Base-by-base conservation (phyloP, 352 stramenopile genomes). In the Globisporangium viniferum region DNA sequence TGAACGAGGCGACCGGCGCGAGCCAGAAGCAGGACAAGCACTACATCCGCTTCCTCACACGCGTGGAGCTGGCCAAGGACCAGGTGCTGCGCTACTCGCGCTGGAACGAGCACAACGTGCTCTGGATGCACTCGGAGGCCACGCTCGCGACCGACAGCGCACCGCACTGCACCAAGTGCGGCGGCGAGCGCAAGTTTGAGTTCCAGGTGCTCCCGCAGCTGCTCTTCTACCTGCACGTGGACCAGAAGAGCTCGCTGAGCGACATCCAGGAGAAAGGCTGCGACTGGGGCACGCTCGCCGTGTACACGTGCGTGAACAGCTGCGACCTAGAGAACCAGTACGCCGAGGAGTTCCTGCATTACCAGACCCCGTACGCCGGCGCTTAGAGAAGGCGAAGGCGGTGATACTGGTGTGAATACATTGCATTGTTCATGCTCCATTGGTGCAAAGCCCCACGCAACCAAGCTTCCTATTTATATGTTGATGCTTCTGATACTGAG, bases 151-250 rank as follows among this genome's bases (percentile, higher is more conserved):
- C 54, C 4, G 71, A 74, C 22, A 64, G 68, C 14, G 80, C 96
- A 20, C 92, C 90, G 6, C 55, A 74, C 22, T 98, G 95, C 68
- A 46, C 82, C 35, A 81, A 79, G 14, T 98, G 95, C 71, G 89
- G 92, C 31, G 76, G 78, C 29, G 66, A 73, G 31, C 90, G 95
- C 29, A 82, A 89, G 63, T 98, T 98, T 68, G 95, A 98, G 80
- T 98, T 98, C 69, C 95, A 98, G 72, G 83, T 98, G 68, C 83
- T 98, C 67, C 95, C 95, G 0, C 95, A 98, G 80, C 88, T 98
- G 55, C 68, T 98, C 0, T 96, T 97, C 73, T 98, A 97, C 71
- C 70, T 98, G 44, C 73, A 91, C 31, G 81, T 97, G 44, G 82
- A 97, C 73, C 72, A 87, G 53, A 67, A 78, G 15, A 81, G 78